phyloP scores from a whole-genome alignment of 1,284 basidiomycete species.

The Inonotus hispidus region DNA sequence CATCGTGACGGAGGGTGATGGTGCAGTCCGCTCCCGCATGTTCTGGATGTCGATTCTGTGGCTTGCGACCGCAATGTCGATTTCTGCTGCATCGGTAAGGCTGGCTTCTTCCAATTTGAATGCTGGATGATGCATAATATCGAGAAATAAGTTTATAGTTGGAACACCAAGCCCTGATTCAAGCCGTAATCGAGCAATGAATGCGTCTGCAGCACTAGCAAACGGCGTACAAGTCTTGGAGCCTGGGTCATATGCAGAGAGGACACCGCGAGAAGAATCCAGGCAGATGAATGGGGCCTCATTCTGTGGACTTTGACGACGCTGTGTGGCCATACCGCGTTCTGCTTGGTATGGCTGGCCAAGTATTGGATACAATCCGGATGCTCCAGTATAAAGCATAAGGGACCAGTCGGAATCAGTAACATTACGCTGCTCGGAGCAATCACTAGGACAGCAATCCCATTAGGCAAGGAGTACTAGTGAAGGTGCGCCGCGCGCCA shows the following conservation, averaged over 20 bases:
- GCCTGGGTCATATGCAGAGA: conserved; percentile 6
- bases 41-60: not conserved
- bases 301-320: not conserved
- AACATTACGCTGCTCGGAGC: too few species aligned
- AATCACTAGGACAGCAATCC: too few species aligned
- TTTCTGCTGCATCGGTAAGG: conserved; percentile 8
- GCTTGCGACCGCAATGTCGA: conserved; percentile 7
- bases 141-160: conserved; percentile 16
- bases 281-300: not conserved
- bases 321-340: not conserved
- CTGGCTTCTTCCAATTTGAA: conserved; percentile 9
- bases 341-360: not conserved
- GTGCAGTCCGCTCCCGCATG: not conserved
- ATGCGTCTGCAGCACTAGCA: conserved; percentile 9
- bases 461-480: too few species aligned
- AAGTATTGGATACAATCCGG: not conserved
- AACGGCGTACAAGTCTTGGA: conserved; percentile 11
- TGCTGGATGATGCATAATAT: conserved; percentile 8
- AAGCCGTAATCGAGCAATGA: conserved; percentile 12
- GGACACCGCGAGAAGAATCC: not conserved
- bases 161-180: conserved; percentile 12
- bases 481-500: too few species aligned
- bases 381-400: not conserved
- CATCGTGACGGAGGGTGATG: not conserved
- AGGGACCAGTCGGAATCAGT: not conserved